A percentile compares a stretch with the other conserved stretches of the same genome.
Conservation (phyloP, 148 eudicot genomes). For the Vaccinium darrowii region DNA sequence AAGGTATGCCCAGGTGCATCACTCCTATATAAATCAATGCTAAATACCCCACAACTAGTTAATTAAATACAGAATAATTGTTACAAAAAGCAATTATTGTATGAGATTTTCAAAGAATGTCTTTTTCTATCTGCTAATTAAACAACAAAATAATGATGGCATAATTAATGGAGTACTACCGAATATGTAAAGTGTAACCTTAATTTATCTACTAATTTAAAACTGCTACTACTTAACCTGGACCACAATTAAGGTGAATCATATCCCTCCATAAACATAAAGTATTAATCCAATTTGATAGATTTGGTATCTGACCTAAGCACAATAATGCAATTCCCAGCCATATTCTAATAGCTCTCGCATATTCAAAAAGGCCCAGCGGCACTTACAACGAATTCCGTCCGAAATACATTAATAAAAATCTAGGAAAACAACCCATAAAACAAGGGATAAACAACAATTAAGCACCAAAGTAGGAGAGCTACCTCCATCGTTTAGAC, state of each 20-base stretch:
- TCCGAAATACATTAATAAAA: too few relatives aligned
- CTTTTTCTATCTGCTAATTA: background rate
- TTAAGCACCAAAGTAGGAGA: too few relatives aligned
- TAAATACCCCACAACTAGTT: too few relatives aligned
- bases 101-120: background rate
- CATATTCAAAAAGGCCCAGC: too few relatives aligned
- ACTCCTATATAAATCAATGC: too few relatives aligned
- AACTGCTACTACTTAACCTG: background rate
- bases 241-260: slow-evolving; percentile 11
- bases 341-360: background rate
- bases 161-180: background rate
- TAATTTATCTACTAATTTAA: background rate
- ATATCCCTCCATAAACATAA: background rate
- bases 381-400: too few relatives aligned
- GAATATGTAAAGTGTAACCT: background rate
- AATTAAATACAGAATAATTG: background rate
- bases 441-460: too few relatives aligned
- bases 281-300: background rate
- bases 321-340: slow-evolving; percentile 3
- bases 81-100: background rate
- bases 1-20: too few relatives aligned
- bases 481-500: too few relatives aligned
- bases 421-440: too few relatives aligned
- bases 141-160: background rate
- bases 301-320: background rate